Conservation (phyloP, 2,329 filamentous ascomycete species). For the Microdochium trichocladiopsis region DNA sequence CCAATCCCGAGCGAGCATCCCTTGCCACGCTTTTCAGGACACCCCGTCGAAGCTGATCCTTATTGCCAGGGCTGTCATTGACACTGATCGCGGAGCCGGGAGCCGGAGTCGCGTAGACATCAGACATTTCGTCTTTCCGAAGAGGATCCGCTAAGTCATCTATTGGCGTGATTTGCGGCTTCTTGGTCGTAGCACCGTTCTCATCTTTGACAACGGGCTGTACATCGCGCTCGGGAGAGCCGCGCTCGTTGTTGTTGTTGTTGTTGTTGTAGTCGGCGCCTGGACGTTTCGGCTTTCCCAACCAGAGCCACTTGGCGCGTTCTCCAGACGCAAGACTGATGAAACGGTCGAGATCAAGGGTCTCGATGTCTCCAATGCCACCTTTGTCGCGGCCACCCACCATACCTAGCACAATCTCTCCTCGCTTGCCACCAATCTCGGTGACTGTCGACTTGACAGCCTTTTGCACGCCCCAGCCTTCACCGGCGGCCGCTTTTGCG, state of each 20-base stretch:
- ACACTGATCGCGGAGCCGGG: conserved; percentile 38
- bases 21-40: conserved; percentile 76
- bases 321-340: conserved; percentile 72
- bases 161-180: conserved; percentile 40
- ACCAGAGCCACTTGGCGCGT: conserved; percentile 88
- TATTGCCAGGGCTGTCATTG: conserved; percentile 34
- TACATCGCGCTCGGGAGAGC: conserved; percentile 35
- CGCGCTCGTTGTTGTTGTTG: conserved; percentile 34
- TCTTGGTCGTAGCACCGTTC: conserved; percentile 35
- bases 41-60: conserved; percentile 53
- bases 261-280: conserved; percentile 28
- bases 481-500: conserved; percentile 80
- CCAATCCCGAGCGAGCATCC: conserved; percentile 75
- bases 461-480: conserved; percentile 86
- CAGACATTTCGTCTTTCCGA: conserved; percentile 36
- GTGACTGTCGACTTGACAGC: conserved; percentile 94
- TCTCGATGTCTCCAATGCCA: conserved; percentile 88
- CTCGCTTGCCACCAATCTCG: conserved; percentile 87
- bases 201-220: conserved; percentile 53
- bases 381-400: conserved; percentile 81
- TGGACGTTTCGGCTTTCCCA: conserved; percentile 74
- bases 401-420: conserved; percentile 93
- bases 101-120: conserved; percentile 33
- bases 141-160: conserved; percentile 44
- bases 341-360: conserved; percentile 80